Base-by-base conservation (phyloP, 441 rosid genomes). In the Erodium trifolium region DNA sequence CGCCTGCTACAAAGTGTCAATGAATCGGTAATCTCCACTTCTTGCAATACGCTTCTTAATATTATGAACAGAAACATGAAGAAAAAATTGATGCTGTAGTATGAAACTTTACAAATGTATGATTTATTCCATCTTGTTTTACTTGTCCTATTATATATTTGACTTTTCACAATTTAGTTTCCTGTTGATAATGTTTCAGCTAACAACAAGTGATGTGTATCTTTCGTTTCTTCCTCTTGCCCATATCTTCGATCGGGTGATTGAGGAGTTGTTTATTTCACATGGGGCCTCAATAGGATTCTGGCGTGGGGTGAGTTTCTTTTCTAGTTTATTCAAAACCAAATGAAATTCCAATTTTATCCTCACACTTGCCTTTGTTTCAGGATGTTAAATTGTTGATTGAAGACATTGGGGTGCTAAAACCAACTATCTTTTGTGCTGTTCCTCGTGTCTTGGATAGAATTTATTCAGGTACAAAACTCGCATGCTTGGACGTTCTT, bases 401-500 rank as follows among this genome's bases (percentile, higher is more conserved):
- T 43, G 99, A 94, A 77, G 99, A 94, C 72, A 79, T 94, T 64
- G 90, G 88, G 60, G 99, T 84, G 89, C 88, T 94, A 66, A 92
- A 90, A 80, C 96, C 99, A 68, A 82, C 83, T 78, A 73, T 90
- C 66, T 90, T 94, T 78, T 90, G 97, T 70, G 99, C 98, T 10
- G 98, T 94, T 73, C 99, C 99, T 59, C 98, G 98, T 71, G 99
- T 94, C n/a, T 74, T 94, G 57, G 98, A 94, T 16, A 83, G 96
- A 79, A 78, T 94, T 72, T 75, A 90, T 80, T 73, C 94, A 35
- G 95, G 98, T 89, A 75, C 49, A 71, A 12, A 76, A 18, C 31
- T 71, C n/a, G 10, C 59, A 13, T 49, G 29, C 70, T 66, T 57
- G 41, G 37, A 66, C 71, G 45, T 41, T 0, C 2, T 37, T 11